Percentiles rank a stretch among this genome's conserved stretches.
Evolutionary conservation across 176 grass and related monocot species (phyloP).

Genomic region (Thalia dealbata): DNA sequence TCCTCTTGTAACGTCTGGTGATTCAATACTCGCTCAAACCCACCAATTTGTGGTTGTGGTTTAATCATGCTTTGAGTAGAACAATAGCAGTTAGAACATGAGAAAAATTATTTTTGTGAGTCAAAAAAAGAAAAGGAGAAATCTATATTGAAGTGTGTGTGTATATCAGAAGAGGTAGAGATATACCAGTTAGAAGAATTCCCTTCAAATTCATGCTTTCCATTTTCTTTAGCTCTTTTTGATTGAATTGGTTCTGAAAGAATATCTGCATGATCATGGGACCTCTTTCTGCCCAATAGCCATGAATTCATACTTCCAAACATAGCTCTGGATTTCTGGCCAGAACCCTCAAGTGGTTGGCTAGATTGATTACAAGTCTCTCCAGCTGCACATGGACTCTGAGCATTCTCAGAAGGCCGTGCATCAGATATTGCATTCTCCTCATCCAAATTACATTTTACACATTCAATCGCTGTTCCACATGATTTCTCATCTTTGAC

Average conservation of each 20-base stretch:
- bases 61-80: conserved; percentile 4
- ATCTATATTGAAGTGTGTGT: conserved; percentile 15
- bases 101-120: neutral
- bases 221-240: conserved; percentile 23
- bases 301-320: conserved; percentile 13
- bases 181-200: conserved; percentile 31
- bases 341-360: conserved; percentile 16
- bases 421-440: neutral
- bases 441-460: neutral
- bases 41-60: conserved; percentile 30
- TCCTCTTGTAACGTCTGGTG: neutral
- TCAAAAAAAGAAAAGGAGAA: neutral
- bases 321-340: conserved; percentile 9
- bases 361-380: neutral
- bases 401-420: neutral
- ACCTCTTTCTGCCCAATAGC: conserved; percentile 36
- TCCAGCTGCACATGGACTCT: neutral
- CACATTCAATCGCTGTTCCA: neutral
- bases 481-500: neutral
- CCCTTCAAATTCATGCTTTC: conserved; percentile 14
- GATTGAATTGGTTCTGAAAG: conserved; percentile 28
- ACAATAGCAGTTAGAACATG: neutral
- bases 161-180: neutral
- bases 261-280: conserved; percentile 28
- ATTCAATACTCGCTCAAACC: conserved; percentile 22